Percentiles rank a stretch among this genome's conserved stretches.
phyloP scores from a whole-genome alignment of 2,329 filamentous ascomycete genomes.

The Volutella citrinella region DNA sequence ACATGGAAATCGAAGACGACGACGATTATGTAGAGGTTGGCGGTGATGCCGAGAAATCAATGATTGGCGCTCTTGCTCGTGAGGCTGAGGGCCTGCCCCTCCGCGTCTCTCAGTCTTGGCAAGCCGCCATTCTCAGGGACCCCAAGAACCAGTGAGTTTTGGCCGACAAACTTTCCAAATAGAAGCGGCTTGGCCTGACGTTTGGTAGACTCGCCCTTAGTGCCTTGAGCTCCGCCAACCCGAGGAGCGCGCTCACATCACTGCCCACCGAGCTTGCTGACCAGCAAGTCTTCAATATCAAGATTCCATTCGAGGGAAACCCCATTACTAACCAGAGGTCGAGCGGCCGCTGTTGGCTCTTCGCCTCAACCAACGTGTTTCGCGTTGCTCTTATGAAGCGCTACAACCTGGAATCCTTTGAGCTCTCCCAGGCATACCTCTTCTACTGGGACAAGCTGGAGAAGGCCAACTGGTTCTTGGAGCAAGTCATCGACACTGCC shows the following conservation, averaged over 20 bases:
- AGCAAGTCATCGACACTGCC: constrained; percentile 75
- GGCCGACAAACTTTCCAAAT: background rate
- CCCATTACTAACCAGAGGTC: constrained; percentile 83
- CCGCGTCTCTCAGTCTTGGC: constrained; percentile 53
- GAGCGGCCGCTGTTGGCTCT: constrained; percentile 87
- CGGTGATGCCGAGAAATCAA: constrained; percentile 29
- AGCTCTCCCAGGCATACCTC: constrained; percentile 83
- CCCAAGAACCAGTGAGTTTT: constrained; percentile 58
- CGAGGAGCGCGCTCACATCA: constrained; percentile 63
- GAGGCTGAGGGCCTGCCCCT: constrained; percentile 48
- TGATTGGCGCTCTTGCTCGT: constrained; percentile 10
- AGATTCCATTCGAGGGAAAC: constrained; percentile 75
- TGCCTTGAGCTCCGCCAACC: constrained; percentile 66
- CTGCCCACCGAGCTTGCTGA: constrained; percentile 62
- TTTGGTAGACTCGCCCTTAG: constrained; percentile 66
- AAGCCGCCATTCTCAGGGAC: constrained; percentile 59
- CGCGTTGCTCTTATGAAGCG: constrained; percentile 84
- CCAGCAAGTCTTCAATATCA: constrained; percentile 78
- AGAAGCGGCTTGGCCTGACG: background rate
- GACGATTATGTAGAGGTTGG: constrained; percentile 53
- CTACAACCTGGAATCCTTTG: constrained; percentile 73
- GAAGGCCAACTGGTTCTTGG: constrained; percentile 86
- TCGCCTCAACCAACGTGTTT: constrained; percentile 88
- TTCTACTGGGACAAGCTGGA: constrained; percentile 96
- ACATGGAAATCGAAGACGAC: constrained; percentile 47